Conservation (phyloP, 768 basidiomycete species). For the Kwoniella europaea region DNA sequence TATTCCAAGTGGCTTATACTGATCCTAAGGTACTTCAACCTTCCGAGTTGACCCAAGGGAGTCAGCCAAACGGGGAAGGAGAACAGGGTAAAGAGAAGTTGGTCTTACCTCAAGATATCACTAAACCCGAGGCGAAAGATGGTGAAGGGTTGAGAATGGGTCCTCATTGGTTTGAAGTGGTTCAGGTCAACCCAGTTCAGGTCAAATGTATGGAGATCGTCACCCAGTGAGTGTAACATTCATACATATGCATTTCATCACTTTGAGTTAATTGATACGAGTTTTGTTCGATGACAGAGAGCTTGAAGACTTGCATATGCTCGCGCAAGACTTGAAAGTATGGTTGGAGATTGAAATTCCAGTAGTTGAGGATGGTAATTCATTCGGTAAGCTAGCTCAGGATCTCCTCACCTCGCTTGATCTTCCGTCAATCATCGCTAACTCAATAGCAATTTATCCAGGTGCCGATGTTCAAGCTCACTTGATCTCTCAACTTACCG, state of each 20-base stretch:
- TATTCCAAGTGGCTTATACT: conserved; percentile 15
- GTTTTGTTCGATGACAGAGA: conserved; percentile 28
- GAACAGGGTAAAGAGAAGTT: conserved; percentile 12
- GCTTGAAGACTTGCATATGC: conserved; percentile 35
- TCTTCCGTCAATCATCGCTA: no score
- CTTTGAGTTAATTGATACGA: no score
- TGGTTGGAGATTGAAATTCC: conserved; percentile 53
- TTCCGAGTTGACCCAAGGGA: background rate
- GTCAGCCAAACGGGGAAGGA: background rate
- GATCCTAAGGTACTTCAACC: conserved; percentile 30
- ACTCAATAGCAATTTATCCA: background rate
- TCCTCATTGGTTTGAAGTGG: conserved; percentile 46
- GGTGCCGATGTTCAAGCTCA: conserved; percentile 50
- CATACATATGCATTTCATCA: no score
- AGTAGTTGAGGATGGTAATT: conserved; percentile 52
- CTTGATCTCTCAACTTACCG: conserved; percentile 33
- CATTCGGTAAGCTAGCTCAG: conserved; percentile 32
- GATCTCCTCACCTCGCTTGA: no score
- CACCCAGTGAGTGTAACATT: conserved; percentile 29
- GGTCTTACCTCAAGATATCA: conserved; percentile 20
- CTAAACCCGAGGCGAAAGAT: conserved; percentile 2
- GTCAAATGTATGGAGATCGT: conserved; percentile 22
- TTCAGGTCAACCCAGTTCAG: conserved; percentile 36
- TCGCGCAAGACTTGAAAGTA: conserved; percentile 39
- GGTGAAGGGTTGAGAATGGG: conserved; percentile 27